Base-by-base conservation (phyloP, 2,329 filamentous ascomycete species). In the Calycina herbarum region DNA sequence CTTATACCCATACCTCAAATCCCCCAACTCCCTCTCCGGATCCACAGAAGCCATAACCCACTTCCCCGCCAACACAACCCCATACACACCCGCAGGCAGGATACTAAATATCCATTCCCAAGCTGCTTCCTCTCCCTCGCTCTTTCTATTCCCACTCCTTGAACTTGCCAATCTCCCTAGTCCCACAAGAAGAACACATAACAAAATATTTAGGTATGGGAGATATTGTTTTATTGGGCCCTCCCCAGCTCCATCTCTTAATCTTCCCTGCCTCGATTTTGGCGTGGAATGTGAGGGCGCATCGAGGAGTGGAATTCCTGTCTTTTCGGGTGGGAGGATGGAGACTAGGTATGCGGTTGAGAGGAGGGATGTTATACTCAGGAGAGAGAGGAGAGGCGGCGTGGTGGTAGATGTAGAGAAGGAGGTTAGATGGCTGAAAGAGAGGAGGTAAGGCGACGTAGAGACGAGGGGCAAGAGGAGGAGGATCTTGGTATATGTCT, bases 41-140 rank as follows among this genome's bases (percentile, higher is more conserved):
- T 93, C 89, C 8, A 93, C 84, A 59, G 86, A 82, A 3, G 83
- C 83, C 84, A 93, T 88, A 73, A 90, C 81, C 61, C 85, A 78
- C 77, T 92, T 88, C 35, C 86, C 86, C 58, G 84, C 76, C 64
- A 92, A 71, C 5, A 88, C 82, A 24, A 90, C 80, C 0, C 70
- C 81, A 72, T 91, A 88, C 1, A 93, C 83, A 1, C 88, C 76
- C 0, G 78, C 80, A 0, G 87, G 86, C 61, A 89, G 69, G 63
- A 79, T 81, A 31, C 80, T 82, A 70, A 86, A 79, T 17, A 81
- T 79, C 72, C 77, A 73, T 70, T 75, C 68, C 68, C 72, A 64
- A 70, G 72, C 51, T 72, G 68, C 29, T 56, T 58, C 54, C 65
- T 65, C 69, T 70, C 20, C 45, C 10, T 29, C 42, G 2, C 54